phyloP scores from a whole-genome alignment of 2,329 filamentous ascomycete species.

The Coniella lustricola region DNA sequence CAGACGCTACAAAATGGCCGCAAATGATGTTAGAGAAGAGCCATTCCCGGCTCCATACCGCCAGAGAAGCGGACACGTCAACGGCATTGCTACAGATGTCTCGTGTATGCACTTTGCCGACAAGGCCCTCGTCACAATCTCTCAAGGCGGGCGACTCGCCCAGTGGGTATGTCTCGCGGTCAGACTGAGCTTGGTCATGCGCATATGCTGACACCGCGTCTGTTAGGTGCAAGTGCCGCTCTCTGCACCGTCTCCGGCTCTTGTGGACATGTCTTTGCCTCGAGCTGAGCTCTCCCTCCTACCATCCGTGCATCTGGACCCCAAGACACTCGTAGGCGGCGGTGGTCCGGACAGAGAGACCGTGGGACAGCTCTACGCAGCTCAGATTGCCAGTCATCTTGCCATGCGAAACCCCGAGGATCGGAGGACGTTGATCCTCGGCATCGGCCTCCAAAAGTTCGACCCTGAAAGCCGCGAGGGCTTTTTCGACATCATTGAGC shows the following conservation, averaged over 20 bases:
- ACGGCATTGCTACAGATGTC: conserved; percentile 64
- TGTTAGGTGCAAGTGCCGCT: conserved; percentile 71
- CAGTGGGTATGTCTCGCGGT: conserved; percentile 67
- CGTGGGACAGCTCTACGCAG: conserved; percentile 79
- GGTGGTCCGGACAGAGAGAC: conserved; percentile 74
- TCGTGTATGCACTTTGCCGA: conserved; percentile 71
- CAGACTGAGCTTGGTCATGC: conserved; percentile 16
- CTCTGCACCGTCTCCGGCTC: conserved; percentile 56
- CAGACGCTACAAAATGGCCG: neutral
- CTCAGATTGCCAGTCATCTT: conserved; percentile 79
- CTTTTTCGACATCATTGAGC: conserved; percentile 59
- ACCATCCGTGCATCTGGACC: conserved; percentile 74
- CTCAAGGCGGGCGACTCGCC: conserved; percentile 74
- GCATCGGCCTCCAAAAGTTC: conserved; percentile 48
- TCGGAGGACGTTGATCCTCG: conserved; percentile 53
- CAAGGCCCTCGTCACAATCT: conserved; percentile 84
- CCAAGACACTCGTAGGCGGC: conserved; percentile 79
- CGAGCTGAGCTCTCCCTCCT: conserved; percentile 45
- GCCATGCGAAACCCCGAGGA: conserved; percentile 62
- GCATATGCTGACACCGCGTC: conserved; percentile 18
- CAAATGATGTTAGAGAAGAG: conserved; percentile 33
- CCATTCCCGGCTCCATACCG: conserved; percentile 63
- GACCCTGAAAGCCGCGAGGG: conserved; percentile 42
- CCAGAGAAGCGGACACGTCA: conserved; percentile 53
- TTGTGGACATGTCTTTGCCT: conserved; percentile 53